phyloP scores from a whole-genome alignment of 306 rosid genomes.

The Dryas drummondii region DNA sequence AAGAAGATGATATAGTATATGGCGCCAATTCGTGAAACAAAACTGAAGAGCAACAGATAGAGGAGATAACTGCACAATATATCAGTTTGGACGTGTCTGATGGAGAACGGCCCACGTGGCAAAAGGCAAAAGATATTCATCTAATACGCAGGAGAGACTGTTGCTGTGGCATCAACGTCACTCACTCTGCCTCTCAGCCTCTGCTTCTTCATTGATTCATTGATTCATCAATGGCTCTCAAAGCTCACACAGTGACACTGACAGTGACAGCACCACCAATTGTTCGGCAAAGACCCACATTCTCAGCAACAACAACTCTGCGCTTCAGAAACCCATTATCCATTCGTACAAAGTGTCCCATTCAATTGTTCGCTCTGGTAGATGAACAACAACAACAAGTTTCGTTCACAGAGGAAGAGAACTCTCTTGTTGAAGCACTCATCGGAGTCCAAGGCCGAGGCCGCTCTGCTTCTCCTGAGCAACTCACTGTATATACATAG shows the following conservation, averaged over 20 bases:
- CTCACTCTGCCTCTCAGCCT: constrained; percentile 1
- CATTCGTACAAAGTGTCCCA: constrained; percentile 19
- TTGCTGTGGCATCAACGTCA: background rate
- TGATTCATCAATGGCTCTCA: constrained; percentile 28
- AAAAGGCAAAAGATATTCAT: background rate
- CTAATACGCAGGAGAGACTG: background rate
- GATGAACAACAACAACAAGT: constrained; percentile 36
- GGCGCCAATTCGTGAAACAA: constrained; percentile 14
- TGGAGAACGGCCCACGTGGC: constrained; percentile 16
- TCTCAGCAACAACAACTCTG: background rate
- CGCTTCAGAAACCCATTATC: constrained; percentile 2
- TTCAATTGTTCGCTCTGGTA: constrained; percentile 33
- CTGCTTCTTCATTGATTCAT: background rate
- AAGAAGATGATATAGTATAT: background rate
- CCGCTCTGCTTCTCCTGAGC: constrained; percentile 79
- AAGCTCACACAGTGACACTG: constrained; percentile 12
- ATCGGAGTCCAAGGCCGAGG: constrained; percentile 93
- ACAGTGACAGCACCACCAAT: background rate
- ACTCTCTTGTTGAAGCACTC: constrained; percentile 69
- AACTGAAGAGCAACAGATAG: background rate
- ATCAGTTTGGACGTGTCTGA: constrained; percentile 23
- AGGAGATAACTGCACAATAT: background rate
- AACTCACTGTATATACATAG: constrained; percentile 45
- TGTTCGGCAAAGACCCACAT: constrained; percentile 19
- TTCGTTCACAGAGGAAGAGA: constrained; percentile 57